Evolutionary conservation across 2,329 filamentous ascomycete species (phyloP).

Genomic region (Verruconis gallopava): DNA sequence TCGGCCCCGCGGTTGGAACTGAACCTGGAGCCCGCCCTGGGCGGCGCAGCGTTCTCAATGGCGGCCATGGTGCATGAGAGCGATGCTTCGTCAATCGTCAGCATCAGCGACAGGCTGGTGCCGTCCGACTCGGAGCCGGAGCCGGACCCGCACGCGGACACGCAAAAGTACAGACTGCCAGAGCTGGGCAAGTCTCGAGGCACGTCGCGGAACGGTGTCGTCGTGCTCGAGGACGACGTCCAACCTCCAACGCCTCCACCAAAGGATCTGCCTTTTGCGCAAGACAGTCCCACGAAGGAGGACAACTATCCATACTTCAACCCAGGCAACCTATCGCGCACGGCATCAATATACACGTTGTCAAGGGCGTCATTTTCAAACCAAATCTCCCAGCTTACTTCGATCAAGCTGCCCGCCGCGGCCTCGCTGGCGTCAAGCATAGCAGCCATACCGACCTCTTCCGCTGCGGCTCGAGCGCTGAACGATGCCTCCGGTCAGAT

Average conservation of each 20-base stretch:
- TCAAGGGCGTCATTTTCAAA: conserved; percentile 86
- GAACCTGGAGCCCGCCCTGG: conserved; percentile 15
- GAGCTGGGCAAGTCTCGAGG: conserved; percentile 38
- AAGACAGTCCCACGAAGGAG: background rate
- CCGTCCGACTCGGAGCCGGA: conserved; percentile 38
- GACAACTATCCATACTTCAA: conserved; percentile 45
- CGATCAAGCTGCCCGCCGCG: conserved; percentile 77
- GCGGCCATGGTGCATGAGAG: conserved; percentile 30
- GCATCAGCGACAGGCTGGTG: conserved; percentile 41
- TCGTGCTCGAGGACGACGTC: conserved; percentile 8
- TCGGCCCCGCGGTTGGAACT: conserved; percentile 19
- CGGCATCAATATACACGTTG: conserved; percentile 86
- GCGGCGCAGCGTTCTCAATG: conserved; percentile 3
- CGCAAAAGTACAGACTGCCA: conserved; percentile 60
- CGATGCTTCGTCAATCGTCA: conserved; percentile 34
- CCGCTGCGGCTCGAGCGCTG: conserved; percentile 69
- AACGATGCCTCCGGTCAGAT: conserved; percentile 87
- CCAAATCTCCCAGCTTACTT: conserved; percentile 83
- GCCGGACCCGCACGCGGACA: conserved; percentile 52
- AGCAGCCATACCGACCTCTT: conserved; percentile 69
- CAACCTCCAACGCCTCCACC: conserved; percentile 34
- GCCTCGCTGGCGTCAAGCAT: conserved; percentile 73
- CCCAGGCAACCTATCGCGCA: conserved; percentile 44
- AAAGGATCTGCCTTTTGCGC: conserved; percentile 33
- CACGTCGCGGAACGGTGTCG: conserved; percentile 6